phyloP scores from a whole-genome alignment of 768 basidiomycete species.

The Mycena amicta region DNA sequence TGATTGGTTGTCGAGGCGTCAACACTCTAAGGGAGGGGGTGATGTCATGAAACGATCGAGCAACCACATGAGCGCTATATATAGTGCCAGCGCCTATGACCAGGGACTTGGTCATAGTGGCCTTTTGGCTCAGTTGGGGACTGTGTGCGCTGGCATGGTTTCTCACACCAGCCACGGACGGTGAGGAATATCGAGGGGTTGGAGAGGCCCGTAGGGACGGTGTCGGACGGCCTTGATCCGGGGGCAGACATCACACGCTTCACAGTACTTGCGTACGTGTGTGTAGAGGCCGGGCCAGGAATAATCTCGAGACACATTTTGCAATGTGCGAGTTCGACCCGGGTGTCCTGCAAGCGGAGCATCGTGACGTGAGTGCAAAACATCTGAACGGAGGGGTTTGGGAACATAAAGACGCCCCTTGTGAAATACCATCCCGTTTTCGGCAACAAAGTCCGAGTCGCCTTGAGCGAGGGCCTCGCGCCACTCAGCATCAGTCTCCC shows the following conservation, averaged over 20 bases:
- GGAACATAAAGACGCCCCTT: conserved; percentile 39
- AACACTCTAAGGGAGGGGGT: too few relatives aligned
- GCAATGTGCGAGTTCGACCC: conserved; percentile 26
- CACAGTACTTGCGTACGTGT: conserved; percentile 14
- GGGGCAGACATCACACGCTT: conserved; percentile 16
- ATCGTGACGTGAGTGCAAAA: conserved; percentile 39
- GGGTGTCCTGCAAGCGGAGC: conserved; percentile 42
- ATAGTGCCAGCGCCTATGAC: too few relatives aligned
- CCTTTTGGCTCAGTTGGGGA: too few relatives aligned
- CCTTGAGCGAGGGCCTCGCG: too few relatives aligned
- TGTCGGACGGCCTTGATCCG: conserved; percentile 8
- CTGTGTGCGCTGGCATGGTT: too few relatives aligned
- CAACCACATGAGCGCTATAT: too few relatives aligned
- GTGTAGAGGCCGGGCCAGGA: conserved; percentile 40
- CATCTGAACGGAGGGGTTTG: conserved; percentile 23
- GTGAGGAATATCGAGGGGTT: conserved; percentile 18
- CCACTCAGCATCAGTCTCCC: too few relatives aligned
- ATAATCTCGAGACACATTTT: conserved; percentile 39
- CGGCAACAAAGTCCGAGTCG: too few relatives aligned
- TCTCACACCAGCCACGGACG: conserved; percentile 28
- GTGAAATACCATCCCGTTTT: too few relatives aligned
- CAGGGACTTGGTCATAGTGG: too few relatives aligned
- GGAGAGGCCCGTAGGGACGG: conserved; percentile 19
- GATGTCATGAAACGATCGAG: too few relatives aligned
- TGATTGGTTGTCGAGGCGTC: too few relatives aligned